Percentiles rank a stretch among this genome's conserved stretches.
These are phyloP conservation scores for Biscogniauxia marginata DNA, from an alignment of 2,329 filamentous ascomycete species.

Conservation along the genomic window DNA sequence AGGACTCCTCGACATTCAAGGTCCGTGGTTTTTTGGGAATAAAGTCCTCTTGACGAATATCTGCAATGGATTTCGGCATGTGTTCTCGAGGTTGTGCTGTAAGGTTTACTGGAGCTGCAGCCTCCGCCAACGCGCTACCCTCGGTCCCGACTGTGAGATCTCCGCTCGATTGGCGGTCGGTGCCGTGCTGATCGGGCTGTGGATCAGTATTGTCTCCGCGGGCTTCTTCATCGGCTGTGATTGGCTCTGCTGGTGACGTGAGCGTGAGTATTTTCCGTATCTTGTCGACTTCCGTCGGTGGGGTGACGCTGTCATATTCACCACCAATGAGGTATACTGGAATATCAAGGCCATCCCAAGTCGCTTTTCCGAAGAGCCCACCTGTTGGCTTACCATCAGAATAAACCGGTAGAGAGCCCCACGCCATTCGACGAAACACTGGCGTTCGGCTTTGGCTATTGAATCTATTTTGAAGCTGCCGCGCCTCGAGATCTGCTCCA, in stretches of 20 bases:
- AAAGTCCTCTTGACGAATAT: slow-evolving; percentile 40
- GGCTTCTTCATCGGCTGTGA: background rate
- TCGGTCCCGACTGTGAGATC: slow-evolving; percentile 5
- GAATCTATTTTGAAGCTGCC: slow-evolving; percentile 67
- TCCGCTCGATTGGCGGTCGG: slow-evolving; percentile 8
- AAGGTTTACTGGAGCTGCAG: slow-evolving; percentile 47
- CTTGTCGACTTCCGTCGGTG: slow-evolving; percentile 66
- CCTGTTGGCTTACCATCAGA: slow-evolving; percentile 50
- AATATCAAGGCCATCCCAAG: slow-evolving; percentile 70
- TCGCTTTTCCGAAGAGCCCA: slow-evolving; percentile 66
- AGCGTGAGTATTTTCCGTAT: slow-evolving; percentile 50
- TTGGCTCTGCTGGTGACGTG: slow-evolving; percentile 5
- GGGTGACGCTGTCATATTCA: slow-evolving; percentile 72
- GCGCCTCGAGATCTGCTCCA: slow-evolving; percentile 63
- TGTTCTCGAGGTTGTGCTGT: slow-evolving; percentile 32
- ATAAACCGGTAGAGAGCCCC: slow-evolving; percentile 65
- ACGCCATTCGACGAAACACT: slow-evolving; percentile 80
- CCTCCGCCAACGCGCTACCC: slow-evolving; percentile 42
- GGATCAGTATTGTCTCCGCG: background rate
- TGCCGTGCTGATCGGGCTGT: slow-evolving; percentile 3
- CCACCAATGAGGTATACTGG: slow-evolving; percentile 80
- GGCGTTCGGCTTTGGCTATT: slow-evolving; percentile 82
- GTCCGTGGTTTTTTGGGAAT: slow-evolving; percentile 24
- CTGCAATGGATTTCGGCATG: slow-evolving; percentile 37
- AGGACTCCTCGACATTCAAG: slow-evolving; percentile 23